Evolutionary conservation across 192 early-diverging fungal genomes (phyloP).

Genomic region (Coemansia sp.): DNA sequence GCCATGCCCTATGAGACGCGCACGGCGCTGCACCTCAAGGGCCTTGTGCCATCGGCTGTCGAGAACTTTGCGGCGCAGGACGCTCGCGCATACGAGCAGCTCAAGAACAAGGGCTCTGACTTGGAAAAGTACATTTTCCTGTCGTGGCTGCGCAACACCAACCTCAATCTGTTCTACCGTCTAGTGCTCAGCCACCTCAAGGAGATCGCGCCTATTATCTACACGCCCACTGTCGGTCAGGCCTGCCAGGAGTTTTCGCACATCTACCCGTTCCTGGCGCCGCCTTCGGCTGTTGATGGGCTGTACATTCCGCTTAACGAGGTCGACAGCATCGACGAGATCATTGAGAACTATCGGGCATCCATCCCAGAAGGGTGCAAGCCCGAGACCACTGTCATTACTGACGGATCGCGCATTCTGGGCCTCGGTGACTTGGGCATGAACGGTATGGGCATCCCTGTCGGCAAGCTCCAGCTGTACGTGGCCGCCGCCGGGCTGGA

Average conservation of each 20-base stretch:
- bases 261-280: conserved; percentile 76
- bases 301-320: conserved; percentile 79
- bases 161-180: conserved; percentile 78
- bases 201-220: conserved; percentile 72
- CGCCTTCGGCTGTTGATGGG: conserved; percentile 69
- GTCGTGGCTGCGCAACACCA: conserved; percentile 69
- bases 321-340: conserved; percentile 62
- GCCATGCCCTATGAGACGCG: conserved; percentile 58
- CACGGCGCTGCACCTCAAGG: conserved; percentile 60
- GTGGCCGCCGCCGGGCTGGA: conserved; percentile 80
- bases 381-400: conserved; percentile 87
- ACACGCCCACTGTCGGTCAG: conserved; percentile 74
- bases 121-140: conserved; percentile 84
- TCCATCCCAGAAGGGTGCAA: conserved; percentile 57
- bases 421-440: conserved; percentile 93
- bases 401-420: conserved; percentile 88
- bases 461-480: conserved; percentile 90
- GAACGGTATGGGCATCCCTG: conserved; percentile 92
- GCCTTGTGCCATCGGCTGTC: conserved; percentile 68
- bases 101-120: conserved; percentile 63
- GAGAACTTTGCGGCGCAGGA: conserved; percentile 75
- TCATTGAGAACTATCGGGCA: conserved; percentile 74
- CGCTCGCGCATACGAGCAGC: conserved; percentile 65
- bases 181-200: conserved; percentile 70
- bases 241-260: conserved; percentile 83